Conservation (phyloP, 129 eudicot species). For the Oenanthe sinensis region DNA sequence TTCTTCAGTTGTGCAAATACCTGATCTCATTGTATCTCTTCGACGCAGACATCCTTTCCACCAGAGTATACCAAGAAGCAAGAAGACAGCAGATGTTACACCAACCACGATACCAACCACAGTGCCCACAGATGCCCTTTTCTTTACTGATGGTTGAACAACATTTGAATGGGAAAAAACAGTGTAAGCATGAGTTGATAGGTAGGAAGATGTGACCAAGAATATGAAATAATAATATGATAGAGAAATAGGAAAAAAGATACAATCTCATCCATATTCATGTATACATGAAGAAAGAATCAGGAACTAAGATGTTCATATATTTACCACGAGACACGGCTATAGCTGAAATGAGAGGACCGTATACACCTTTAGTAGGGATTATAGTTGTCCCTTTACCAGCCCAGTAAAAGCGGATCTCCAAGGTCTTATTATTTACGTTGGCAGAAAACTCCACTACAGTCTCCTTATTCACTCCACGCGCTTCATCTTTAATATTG, state of each 20-base stretch:
- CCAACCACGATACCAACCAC: conserved; percentile 23
- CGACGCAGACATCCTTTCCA: conserved; percentile 22
- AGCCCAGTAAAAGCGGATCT: conserved; percentile 37
- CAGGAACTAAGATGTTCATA: neutral
- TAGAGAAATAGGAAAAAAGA: neutral
- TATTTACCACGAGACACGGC: conserved; percentile 32
- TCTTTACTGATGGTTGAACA: conserved; percentile 16
- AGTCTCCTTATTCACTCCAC: conserved; percentile 21
- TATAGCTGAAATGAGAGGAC: conserved; percentile 41
- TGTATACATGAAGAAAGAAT: neutral
- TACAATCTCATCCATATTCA: neutral
- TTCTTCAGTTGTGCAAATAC: neutral
- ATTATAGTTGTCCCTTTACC: conserved; percentile 38
- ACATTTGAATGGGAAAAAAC: neutral
- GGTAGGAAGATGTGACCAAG: neutral
- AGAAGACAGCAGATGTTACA: conserved; percentile 20
- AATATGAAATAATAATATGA: neutral
- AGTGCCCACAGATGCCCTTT: conserved; percentile 12
- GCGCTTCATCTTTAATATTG: conserved; percentile 25
- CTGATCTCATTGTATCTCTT: conserved; percentile 13
- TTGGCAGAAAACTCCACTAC: conserved; percentile 11
- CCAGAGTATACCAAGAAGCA: conserved; percentile 24
- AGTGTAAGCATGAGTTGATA: neutral
- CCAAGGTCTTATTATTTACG: conserved; percentile 25
- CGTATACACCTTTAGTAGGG: conserved; percentile 33